Percentiles rank a stretch among this genome's conserved stretches.
phyloP scores from a whole-genome alignment of 2,329 filamentous ascomycete genomes.

The Botrytis hyacinthi region DNA sequence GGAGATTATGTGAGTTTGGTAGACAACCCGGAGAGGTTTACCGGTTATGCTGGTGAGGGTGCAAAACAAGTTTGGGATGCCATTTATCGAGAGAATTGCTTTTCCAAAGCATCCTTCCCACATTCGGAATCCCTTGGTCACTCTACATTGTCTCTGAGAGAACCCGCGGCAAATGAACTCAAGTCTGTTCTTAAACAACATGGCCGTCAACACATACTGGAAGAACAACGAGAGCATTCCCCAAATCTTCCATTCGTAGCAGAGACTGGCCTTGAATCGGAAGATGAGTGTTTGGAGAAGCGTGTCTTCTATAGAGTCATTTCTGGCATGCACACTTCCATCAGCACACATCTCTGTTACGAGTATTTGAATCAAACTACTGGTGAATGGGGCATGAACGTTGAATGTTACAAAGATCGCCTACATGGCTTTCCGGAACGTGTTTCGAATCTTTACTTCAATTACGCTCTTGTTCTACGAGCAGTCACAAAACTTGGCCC shows the following conservation, averaged over 20 bases:
- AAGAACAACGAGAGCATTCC: slow-evolving; percentile 55
- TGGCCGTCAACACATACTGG: slow-evolving; percentile 59
- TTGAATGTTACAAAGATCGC: slow-evolving; percentile 84
- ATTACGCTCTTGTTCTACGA: slow-evolving; percentile 92
- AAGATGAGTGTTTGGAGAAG: slow-evolving; percentile 95
- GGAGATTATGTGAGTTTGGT: slow-evolving; percentile 95
- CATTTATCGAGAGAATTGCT: slow-evolving; percentile 97
- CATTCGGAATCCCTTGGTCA: slow-evolving; percentile 55
- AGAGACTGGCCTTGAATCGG: slow-evolving; percentile 67
- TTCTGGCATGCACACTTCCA: slow-evolving; percentile 97
- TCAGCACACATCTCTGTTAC: slow-evolving; percentile 94
- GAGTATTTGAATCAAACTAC: slow-evolving; percentile 95
- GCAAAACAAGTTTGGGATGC: slow-evolving; percentile 93
- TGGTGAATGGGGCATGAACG: slow-evolving; percentile 86
- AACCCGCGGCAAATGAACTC: slow-evolving; percentile 58
- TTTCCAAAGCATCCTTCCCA: slow-evolving; percentile 66
- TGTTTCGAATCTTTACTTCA: slow-evolving; percentile 97
- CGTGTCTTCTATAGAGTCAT: slow-evolving; percentile 96
- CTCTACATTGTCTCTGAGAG: slow-evolving; percentile 32
- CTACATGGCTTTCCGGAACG: slow-evolving; percentile 83
- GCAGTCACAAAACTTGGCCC: slow-evolving; percentile 88
- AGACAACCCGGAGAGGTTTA: slow-evolving; percentile 93
- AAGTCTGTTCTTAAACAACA: slow-evolving; percentile 59
- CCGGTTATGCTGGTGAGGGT: slow-evolving; percentile 83
- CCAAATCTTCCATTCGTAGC: slow-evolving; percentile 58